Evolutionary conservation across 192 early-diverging fungal genomes (phyloP).

Genomic region (Entomortierella chlamydospora): DNA sequence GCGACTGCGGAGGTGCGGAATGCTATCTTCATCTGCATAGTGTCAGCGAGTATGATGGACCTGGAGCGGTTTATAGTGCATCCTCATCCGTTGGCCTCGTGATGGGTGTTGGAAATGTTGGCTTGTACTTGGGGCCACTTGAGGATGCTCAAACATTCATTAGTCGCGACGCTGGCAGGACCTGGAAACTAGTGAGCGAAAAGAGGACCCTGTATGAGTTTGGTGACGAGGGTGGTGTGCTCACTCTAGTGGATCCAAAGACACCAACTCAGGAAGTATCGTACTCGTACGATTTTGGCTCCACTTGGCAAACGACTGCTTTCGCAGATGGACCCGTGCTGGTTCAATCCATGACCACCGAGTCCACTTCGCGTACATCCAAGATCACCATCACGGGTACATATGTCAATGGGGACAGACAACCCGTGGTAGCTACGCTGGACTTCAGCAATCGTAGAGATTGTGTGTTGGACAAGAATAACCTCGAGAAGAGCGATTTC

Average conservation of each 20-base stretch:
- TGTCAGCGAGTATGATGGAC: constrained; percentile 71
- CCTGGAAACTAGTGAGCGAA: constrained; percentile 80
- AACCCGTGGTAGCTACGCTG: constrained; percentile 42
- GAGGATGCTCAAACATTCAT: constrained; percentile 78
- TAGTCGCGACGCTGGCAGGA: constrained; percentile 86
- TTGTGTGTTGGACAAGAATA: constrained; percentile 61
- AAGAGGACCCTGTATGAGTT: constrained; percentile 82
- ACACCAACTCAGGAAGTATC: constrained; percentile 71
- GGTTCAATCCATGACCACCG: constrained; percentile 71
- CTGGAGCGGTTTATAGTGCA: constrained; percentile 75
- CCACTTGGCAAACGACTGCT: constrained; percentile 71
- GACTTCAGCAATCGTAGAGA: constrained; percentile 53
- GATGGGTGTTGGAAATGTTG: constrained; percentile 93
- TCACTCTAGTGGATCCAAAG: constrained; percentile 81
- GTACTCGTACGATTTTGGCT: constrained; percentile 87
- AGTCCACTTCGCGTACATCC: constrained; percentile 72
- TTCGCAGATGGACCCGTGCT: constrained; percentile 72
- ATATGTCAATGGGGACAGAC: constrained; percentile 34
- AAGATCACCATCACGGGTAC: constrained; percentile 80
- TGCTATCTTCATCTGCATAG: constrained; percentile 88
- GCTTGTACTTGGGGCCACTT: constrained; percentile 68
- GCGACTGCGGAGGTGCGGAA: constrained; percentile 49
- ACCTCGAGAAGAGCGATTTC: constrained; percentile 83
- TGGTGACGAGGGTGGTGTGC: constrained; percentile 91
- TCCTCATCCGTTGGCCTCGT: constrained; percentile 81